Base-by-base conservation (phyloP, 2,329 filamentous ascomycete species). In the Paramyrothecium sp. region DNA sequence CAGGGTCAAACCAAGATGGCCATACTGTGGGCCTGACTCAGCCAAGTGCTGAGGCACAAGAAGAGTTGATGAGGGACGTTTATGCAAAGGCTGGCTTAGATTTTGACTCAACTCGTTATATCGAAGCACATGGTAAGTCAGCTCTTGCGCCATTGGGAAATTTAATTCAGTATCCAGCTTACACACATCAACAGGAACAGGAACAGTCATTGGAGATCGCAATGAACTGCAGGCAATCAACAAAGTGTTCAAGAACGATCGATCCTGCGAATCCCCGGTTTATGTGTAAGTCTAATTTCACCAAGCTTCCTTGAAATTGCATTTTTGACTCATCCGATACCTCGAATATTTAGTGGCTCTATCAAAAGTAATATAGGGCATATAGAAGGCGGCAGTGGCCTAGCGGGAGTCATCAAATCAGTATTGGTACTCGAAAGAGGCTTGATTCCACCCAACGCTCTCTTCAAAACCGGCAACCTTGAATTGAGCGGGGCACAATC, bases 171-270 rank as follows among this genome's bases (percentile, higher is more conserved):
- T 48, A n/a, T 41, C 34, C n/a, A n/a, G 11, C 34, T 41, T n/a
- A 11, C n/a, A n/a, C 11, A 11, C 12, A 48, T n/a, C 21, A 19
- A 19, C 19, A 48, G 46, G 46, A 8, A 84, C 81, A 0, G 81
- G 81, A 10, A 84, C 81, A 0, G 71, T 73, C 13, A 77, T 75
- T 3, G 79, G 81, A 2, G 77, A 80, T 58, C 62, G 66, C 13
- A 70, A 71, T 47, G 76, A 78, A 58, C 61, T 72, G 2, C 65
- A 67, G 22, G 76, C 75, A 3, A 65, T 78, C 7, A 13, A 21
- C 7, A 7, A 23, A 23, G 21, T n/a, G 5, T 50, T 50, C 30
- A 7, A 8, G 7, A 8, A 21, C 4, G 11, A 50, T 13, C 48
- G 48, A 5, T 50, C 48, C 30, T 22, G 13, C 48, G 48, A 50